Conservation (phyloP, 495 filamentous ascomycete species). For the Paragyromitra xinjiangensis region DNA sequence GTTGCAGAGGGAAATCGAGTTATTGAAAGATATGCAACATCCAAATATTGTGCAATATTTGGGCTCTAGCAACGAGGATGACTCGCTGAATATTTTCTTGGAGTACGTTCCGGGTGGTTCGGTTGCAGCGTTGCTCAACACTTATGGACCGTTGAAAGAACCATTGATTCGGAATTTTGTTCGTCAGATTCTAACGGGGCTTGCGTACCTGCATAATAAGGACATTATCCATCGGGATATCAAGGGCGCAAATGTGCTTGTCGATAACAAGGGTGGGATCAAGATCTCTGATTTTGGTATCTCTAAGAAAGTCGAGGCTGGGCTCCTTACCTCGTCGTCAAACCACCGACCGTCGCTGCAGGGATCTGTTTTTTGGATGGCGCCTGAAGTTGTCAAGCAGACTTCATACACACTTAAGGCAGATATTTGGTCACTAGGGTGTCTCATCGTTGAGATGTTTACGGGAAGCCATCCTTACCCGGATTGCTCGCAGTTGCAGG, state of each 20-base stretch:
- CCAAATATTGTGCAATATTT: slow-evolving; percentile 98
- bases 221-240: slow-evolving; percentile 99
- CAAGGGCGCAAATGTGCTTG: slow-evolving; percentile 98
- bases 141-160: slow-evolving; percentile 93
- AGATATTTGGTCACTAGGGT: slow-evolving; percentile 99
- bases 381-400: slow-evolving; percentile 96
- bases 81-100: slow-evolving; percentile 98
- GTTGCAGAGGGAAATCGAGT: slow-evolving; percentile 92
- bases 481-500: slow-evolving; percentile 94
- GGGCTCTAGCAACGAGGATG: slow-evolving; percentile 87
- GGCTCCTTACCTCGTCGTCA: slow-evolving; percentile 54
- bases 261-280: slow-evolving; percentile 98
- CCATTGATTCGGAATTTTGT: slow-evolving; percentile 96
- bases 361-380: slow-evolving; percentile 99
- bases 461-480: slow-evolving; percentile 96
- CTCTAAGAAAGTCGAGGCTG: slow-evolving; percentile 91
- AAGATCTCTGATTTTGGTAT: slow-evolving; percentile 99
- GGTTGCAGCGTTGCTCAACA: slow-evolving; percentile 96
- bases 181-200: slow-evolving; percentile 90
- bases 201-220: slow-evolving; percentile 93
- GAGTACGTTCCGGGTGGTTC: slow-evolving; percentile 98
- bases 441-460: slow-evolving; percentile 98
- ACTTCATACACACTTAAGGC: slow-evolving; percentile 98
- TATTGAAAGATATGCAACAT: slow-evolving; percentile 93
- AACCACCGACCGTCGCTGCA: slow-evolving; percentile 90